Base-by-base conservation (phyloP, 345 rosid genomes). In the Garcia nutans region DNA sequence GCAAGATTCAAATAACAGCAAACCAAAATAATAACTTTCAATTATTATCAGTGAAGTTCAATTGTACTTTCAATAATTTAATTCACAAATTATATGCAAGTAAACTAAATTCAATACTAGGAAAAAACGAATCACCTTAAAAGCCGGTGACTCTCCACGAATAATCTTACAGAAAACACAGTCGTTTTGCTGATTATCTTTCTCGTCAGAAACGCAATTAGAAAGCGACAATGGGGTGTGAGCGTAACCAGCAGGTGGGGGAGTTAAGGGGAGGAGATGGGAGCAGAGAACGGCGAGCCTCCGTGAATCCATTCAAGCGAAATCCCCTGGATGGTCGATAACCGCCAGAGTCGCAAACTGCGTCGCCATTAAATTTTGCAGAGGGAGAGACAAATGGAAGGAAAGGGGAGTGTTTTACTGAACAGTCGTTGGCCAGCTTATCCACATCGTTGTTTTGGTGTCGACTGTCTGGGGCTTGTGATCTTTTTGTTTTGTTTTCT, bases 141-240 rank as follows among this genome's bases (percentile, higher is more conserved):
- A 75, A 74, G 92, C 87, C 3, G 93, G 91, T 28, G 93, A 85
- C 70, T 92, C 89, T 49, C 97, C 98, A 33, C 88, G 91, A 65
- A 89, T 76, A 63, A 94, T 90, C 85, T 84, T 77, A 74, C 98
- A 94, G 80, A 94, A 94, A 79, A 94, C 97, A 81, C 98, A 92
- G 84, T 80, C 89, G 49, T 85, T 77, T 67, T 49, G 73, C 6
- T n/a, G 54, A 57, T 42, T 68, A 8, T 54, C 62, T 47, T 74
- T 26, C 12, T 68, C 73, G 70, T 22, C 76, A 19, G 87, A 75
- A 22, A 77, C 52, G 61, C 88, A 91, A 57, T 11, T 72, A 63
- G 89, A 87, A 55, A 78, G 61, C 19, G 81, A 78, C 59, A 88
- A n/a, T 3, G 81, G 73, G 42, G 75, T 71, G 3, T 63, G 72